These are phyloP conservation scores for Debaryomyces coudertii DNA, from an alignment of 1,139 yeast genomes.

Conservation along the genomic window DNA sequence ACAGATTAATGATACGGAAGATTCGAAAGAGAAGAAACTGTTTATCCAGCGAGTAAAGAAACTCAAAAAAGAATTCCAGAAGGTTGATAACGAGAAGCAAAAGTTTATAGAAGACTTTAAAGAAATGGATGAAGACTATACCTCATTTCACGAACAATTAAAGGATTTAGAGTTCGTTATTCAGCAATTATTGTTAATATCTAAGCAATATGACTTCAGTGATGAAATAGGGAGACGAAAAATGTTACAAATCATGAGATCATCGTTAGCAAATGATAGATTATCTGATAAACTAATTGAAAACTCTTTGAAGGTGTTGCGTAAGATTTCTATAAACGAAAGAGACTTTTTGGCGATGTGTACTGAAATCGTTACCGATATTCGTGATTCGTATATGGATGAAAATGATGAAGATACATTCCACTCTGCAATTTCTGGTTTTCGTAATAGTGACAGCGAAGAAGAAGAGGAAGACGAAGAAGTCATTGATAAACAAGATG, in stretches of 20 bases:
- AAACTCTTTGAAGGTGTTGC: conserved; percentile 64
- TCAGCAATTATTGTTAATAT: conserved; percentile 69
- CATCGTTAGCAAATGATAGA: conserved; percentile 57
- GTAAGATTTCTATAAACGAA: conserved; percentile 74
- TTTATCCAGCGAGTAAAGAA: conserved; percentile 4
- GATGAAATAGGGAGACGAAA: conserved; percentile 92
- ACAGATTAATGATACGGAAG: conserved; percentile 9
- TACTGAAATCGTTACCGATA: conserved; percentile 84
- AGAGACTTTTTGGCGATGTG: conserved; percentile 83
- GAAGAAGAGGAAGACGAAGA: conserved; percentile 26
- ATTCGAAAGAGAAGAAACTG: conserved; percentile 4
- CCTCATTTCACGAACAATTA: conserved; percentile 37
- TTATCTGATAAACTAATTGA: conserved; percentile 58
- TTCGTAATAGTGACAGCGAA: conserved; percentile 26
- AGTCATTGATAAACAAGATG: conserved; percentile 22
- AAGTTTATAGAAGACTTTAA: conserved; percentile 9
- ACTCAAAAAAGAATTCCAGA: conserved; percentile 15
- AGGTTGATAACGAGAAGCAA: conserved; percentile 10
- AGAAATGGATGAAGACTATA: conserved; percentile 27
- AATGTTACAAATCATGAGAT: conserved; percentile 72
- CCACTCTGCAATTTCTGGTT: conserved; percentile 57
- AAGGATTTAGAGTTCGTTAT: conserved; percentile 74
- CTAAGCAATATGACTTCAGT: conserved; percentile 77
- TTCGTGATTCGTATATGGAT: conserved; percentile 66
- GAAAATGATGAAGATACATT: conserved; percentile 50